Base-by-base conservation (phyloP, 176 grass and related monocot genomes). In the Oryza meridionalis region DNA sequence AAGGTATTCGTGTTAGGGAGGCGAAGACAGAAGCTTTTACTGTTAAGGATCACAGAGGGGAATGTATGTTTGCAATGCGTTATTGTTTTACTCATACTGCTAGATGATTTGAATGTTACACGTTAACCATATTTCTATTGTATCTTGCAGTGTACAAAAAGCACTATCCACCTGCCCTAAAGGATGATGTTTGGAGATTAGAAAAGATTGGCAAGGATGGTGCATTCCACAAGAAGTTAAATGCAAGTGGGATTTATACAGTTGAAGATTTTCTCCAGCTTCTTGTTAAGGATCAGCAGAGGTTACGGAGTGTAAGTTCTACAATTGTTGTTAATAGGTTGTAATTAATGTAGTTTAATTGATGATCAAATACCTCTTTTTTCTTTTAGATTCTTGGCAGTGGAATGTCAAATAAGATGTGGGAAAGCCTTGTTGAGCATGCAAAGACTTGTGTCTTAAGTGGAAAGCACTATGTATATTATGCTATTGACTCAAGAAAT, bases 381-480 rank as follows among this genome's bases (percentile, higher is more conserved):
- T 89, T 31, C 29, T 16, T 91, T 38, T 82, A 97, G 94, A 92
- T 97, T 71, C 82, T 97, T 75, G 94, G 94, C 32, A 97, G 85
- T 63, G 72, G 89, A 67, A 92, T 97, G 94, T 97, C 94, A 81
- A 97, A 97, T 86, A 97, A 97, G 84, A 97, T 97, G 94, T 97
- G 94, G 94, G 94, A 97, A 63, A 92, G 82, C 78, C 94, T 97
- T 71, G 89, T 97, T 27, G 94, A 97, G 89, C 94, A 97, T 88
- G 94, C 94, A 62, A 97, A 97, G 70, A 97, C 94, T 21, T 97
- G 94, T 82, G 89, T 92, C 43, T 89, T 97, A 68, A 92, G 94
- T 79, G 94, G 91, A 29, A 97, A 97, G 79, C 82, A 92, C 55
- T 97, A 97, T 79, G 79, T 97, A 65, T 97, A 94, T 77, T 88